Evolutionary conservation across 2,329 filamentous ascomycete species (phyloP).

Genomic region (Annulohypoxylon truncatum): DNA sequence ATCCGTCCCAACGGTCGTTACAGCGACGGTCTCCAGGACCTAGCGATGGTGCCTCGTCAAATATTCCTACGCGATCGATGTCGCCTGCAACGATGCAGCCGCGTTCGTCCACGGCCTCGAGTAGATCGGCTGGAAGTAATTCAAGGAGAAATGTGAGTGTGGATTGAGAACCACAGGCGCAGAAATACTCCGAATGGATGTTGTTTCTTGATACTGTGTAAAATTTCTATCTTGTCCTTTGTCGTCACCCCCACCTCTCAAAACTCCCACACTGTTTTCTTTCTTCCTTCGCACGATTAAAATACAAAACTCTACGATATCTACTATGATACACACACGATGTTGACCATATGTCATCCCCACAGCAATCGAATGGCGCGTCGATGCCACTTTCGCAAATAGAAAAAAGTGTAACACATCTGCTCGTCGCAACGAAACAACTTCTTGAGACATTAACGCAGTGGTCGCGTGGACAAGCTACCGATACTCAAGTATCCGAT

Average conservation of each 20-base stretch:
- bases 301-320: neutral
- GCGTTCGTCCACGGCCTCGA: conserved; percentile 74
- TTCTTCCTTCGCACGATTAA: neutral
- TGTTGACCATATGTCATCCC: conserved; percentile 36
- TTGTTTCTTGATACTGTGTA: neutral
- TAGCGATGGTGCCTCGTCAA: conserved; percentile 65
- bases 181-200: conserved; percentile 31
- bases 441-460: conserved; percentile 96
- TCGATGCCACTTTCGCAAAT: conserved; percentile 90
- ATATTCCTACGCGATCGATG: conserved; percentile 66
- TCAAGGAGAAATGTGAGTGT: conserved; percentile 70
- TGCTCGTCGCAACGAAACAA: conserved; percentile 97
- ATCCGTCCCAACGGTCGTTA: conserved; percentile 64
- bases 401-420: conserved; percentile 98
- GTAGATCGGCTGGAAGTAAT: conserved; percentile 65
- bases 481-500: conserved; percentile 95
- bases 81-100: conserved; percentile 71
- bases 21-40: conserved; percentile 73
- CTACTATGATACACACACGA: conserved; percentile 5
- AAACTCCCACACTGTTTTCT: neutral
- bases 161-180: conserved; percentile 16
- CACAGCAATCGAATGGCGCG: conserved; percentile 66
- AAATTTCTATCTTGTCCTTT: neutral
- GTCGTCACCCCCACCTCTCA: neutral
- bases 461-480: conserved; percentile 93